A percentile compares a stretch with the other conserved stretches of the same genome.
phyloP scores from a whole-genome alignment of 163 green algal species.

The Scenedesmus sp. region DNA sequence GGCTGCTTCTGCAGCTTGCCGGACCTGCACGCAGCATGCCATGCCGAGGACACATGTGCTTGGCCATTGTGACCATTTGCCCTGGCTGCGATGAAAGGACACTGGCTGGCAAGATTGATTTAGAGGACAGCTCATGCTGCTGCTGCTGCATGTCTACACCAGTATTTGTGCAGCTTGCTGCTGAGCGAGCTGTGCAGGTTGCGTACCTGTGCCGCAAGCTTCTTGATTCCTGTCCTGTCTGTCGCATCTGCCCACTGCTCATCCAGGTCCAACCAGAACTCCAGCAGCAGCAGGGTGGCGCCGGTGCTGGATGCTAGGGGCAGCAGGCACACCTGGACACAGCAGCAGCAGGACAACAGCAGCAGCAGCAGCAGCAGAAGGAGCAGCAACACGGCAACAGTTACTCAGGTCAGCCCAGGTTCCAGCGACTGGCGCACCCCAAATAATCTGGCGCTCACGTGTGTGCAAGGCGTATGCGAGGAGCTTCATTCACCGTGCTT shows the following conservation, averaged over 20 bases:
- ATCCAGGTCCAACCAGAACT: constrained; percentile 9
- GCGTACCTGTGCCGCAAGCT: background rate
- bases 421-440: background rate
- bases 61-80: background rate
- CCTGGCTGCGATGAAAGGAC: too few species aligned
- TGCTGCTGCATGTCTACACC: background rate
- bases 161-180: background rate
- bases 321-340: constrained; percentile 21
- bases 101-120: too few species aligned
- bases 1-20: background rate
- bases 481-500: too few species aligned
- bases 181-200: background rate
- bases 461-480: too few species aligned
- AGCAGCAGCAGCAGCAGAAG: background rate
- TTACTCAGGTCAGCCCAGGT: background rate
- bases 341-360: background rate
- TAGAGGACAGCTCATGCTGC: background rate
- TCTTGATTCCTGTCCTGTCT: background rate
- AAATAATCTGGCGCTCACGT: too few species aligned
- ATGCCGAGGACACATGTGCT: background rate
- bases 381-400: background rate
- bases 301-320: background rate
- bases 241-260: background rate
- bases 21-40: background rate
- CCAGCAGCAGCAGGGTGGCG: background rate